Conservation (phyloP, 2,329 filamentous ascomycete genomes). For the Scopulariopsis brevicaulis region DNA sequence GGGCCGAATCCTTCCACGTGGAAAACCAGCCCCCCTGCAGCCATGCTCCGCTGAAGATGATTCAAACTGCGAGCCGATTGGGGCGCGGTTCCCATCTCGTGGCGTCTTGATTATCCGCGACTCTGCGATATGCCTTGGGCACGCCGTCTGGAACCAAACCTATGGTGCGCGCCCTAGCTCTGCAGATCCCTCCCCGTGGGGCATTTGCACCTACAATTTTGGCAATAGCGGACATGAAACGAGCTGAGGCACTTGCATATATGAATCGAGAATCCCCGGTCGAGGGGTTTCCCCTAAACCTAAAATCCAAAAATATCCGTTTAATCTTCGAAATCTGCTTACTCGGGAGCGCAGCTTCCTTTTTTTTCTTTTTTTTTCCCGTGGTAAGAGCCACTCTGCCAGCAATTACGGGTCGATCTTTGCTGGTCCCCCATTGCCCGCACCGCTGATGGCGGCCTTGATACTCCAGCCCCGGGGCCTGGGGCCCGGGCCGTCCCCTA, state of each 20-base stretch:
- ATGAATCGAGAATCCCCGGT: neutral
- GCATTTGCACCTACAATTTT: neutral
- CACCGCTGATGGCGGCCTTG: constrained; percentile 6
- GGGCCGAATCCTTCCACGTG: neutral
- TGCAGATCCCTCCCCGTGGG: neutral
- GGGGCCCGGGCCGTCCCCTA: constrained; percentile 24
- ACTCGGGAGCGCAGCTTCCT: neutral
- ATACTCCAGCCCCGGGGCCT: constrained; percentile 23
- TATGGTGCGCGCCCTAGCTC: neutral
- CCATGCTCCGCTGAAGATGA: neutral
- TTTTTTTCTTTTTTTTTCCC: neutral
- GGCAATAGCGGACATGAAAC: neutral
- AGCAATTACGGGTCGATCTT: neutral
- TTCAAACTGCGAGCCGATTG: neutral
- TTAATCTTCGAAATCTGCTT: neutral
- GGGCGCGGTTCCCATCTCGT: neutral
- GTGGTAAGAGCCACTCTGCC: neutral
- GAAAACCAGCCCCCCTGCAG: neutral
- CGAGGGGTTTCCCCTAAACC: neutral
- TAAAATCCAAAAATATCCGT: neutral
- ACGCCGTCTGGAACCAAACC: neutral
- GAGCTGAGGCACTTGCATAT: neutral
- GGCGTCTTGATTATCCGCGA: neutral
- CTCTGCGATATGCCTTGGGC: neutral
- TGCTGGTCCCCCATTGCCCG: neutral